Evolutionary conservation across 345 rosid species (phyloP).

Genomic region (Gossypium mustelinum): DNA sequence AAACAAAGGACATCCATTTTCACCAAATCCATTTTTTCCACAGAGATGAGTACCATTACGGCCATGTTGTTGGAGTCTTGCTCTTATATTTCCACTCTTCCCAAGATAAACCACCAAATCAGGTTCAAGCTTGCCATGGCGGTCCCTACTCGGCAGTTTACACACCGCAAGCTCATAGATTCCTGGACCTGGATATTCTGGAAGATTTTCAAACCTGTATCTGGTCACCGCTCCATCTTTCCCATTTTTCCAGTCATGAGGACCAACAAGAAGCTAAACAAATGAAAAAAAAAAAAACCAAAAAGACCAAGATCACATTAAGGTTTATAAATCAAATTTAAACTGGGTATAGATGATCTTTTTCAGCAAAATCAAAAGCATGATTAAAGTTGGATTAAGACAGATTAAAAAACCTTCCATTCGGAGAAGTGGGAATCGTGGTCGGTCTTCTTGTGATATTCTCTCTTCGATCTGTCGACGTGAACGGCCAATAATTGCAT

Average conservation of each 20-base stretch:
- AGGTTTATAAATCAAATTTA: neutral
- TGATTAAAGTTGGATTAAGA: neutral
- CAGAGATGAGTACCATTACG: constrained; percentile 75
- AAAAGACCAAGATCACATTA: neutral
- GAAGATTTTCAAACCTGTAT: constrained; percentile 75
- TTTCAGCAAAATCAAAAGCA: no score
- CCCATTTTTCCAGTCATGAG: constrained; percentile 73
- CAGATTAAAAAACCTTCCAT: constrained; percentile 57
- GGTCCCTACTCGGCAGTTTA: constrained; percentile 24
- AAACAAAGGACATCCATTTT: constrained; percentile 25
- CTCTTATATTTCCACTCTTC: constrained; percentile 68
- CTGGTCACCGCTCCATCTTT: constrained; percentile 55
- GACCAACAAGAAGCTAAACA: constrained; percentile 57
- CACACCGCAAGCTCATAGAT: constrained; percentile 65
- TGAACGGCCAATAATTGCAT: no score
- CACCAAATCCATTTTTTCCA: constrained; percentile 7
- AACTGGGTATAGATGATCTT: neutral
- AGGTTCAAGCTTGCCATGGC: constrained; percentile 30
- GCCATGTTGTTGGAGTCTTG: constrained; percentile 73
- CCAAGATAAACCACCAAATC: constrained; percentile 52
- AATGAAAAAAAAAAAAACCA: neutral
- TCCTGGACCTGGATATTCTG: constrained; percentile 45
- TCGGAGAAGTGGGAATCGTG: constrained; percentile 40
- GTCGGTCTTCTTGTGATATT: no score
- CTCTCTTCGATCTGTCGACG: no score